phyloP scores from a whole-genome alignment of 495 filamentous ascomycete species.

The Elaphomyces granulatus region DNA sequence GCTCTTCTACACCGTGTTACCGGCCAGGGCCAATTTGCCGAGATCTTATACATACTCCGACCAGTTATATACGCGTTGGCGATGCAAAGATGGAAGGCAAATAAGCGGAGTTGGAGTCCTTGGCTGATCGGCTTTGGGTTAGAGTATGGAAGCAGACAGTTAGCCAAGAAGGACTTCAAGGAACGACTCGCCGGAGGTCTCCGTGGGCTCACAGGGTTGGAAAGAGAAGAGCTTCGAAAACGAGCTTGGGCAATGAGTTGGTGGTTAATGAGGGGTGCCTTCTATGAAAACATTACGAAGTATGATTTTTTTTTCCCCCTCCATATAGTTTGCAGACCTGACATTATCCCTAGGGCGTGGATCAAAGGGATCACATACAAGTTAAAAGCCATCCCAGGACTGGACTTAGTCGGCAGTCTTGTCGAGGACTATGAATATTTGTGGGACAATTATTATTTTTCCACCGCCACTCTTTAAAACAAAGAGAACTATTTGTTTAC shows the following conservation, averaged over 20 bases:
- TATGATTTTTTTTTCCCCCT: constrained; percentile 14
- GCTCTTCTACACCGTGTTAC: constrained; percentile 58
- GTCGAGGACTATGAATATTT: constrained; percentile 93
- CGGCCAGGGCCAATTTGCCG: constrained; percentile 63
- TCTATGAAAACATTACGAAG: constrained; percentile 90
- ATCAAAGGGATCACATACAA: constrained; percentile 46
- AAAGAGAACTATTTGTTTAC: too few relatives aligned
- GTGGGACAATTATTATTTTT: constrained; percentile 96
- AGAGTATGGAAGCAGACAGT: constrained; percentile 73
- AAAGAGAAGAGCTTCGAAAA: constrained; percentile 74
- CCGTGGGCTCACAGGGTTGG: constrained; percentile 61
- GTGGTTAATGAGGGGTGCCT: constrained; percentile 92
- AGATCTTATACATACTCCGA: constrained; percentile 79
- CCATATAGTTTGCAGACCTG: not conserved
- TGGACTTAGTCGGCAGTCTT: constrained; percentile 66
- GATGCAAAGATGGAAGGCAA: constrained; percentile 50
- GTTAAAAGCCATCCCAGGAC: constrained; percentile 59
- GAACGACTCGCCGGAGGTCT: constrained; percentile 50
- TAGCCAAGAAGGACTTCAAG: constrained; percentile 61
- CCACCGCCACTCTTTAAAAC: constrained; percentile 51
- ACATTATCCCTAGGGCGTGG: constrained; percentile 39
- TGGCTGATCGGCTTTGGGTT: constrained; percentile 81
- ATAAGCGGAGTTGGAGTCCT: constrained; percentile 62
- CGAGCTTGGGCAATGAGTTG: constrained; percentile 80
- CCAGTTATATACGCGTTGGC: constrained; percentile 82